phyloP scores from a whole-genome alignment of 2,329 filamentous ascomycete genomes.

The Plectosphaerella cucumerina region DNA sequence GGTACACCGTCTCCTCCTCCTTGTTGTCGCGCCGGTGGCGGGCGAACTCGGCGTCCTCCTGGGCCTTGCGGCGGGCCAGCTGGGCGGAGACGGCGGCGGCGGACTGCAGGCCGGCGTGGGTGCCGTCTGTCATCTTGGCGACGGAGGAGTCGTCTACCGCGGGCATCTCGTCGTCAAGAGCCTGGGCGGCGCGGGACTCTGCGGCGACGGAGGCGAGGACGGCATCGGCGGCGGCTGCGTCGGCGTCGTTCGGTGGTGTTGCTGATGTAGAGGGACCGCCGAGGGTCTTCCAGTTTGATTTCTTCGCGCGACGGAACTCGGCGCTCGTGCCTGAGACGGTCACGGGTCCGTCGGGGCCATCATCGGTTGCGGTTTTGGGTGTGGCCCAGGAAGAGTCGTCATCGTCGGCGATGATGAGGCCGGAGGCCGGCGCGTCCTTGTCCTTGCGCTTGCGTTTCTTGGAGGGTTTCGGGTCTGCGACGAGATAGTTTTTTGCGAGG shows the following conservation, averaged over 20 bases:
- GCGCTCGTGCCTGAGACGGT: slow-evolving; percentile 47
- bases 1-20: slow-evolving; percentile 82
- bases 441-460: slow-evolving; percentile 65
- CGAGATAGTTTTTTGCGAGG: slow-evolving; percentile 85
- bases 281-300: slow-evolving; percentile 75
- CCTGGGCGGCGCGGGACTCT: slow-evolving; percentile 52
- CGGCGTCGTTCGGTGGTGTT: slow-evolving; percentile 24
- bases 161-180: slow-evolving; percentile 45
- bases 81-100: slow-evolving; percentile 73
- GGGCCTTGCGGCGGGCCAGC: slow-evolving; percentile 60
- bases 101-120: slow-evolving; percentile 80
- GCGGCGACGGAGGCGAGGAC: slow-evolving; percentile 70
- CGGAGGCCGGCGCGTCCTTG: slow-evolving; percentile 26
- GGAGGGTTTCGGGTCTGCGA: slow-evolving; percentile 49
- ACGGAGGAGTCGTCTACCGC: slow-evolving; percentile 41
- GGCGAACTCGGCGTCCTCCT: slow-evolving; percentile 54
- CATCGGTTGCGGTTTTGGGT: slow-evolving; percentile 37
- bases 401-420: slow-evolving; percentile 63
- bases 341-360: slow-evolving; percentile 49
- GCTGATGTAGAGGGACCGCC: slow-evolving; percentile 32
- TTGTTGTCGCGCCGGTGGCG: slow-evolving; percentile 32
- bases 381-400: slow-evolving; percentile 51
- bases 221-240: slow-evolving; percentile 68
- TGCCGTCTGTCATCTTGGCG: slow-evolving; percentile 79
- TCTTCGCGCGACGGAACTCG: slow-evolving; percentile 72